Evolutionary conservation across 495 filamentous ascomycete genomes (phyloP).

Genomic region (Xylaria castorea): DNA sequence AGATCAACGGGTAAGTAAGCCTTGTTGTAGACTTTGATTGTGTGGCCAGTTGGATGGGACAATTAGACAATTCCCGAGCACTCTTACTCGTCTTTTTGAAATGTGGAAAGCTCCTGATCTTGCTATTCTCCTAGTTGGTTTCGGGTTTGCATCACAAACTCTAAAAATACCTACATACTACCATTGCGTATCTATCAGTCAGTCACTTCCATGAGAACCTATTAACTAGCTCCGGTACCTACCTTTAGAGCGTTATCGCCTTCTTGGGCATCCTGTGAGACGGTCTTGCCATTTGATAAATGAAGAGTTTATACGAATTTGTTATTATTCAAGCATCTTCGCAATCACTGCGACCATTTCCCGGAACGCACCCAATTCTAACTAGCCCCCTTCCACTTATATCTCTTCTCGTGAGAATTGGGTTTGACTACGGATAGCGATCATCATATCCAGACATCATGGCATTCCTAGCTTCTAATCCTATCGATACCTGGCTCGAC

Average conservation of each 20-base stretch:
- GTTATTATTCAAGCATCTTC: not conserved
- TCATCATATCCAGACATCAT: constrained; percentile 1
- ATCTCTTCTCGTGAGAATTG: not conserved
- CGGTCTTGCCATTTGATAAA: not conserved
- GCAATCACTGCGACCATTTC: not conserved
- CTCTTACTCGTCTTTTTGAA: not conserved
- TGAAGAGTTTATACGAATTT: not conserved
- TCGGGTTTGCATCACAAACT: not conserved
- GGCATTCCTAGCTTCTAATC: not conserved
- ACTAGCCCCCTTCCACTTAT: not conserved
- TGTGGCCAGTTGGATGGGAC: not conserved
- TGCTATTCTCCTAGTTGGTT: not conserved
- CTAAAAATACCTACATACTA: not conserved
- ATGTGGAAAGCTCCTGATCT: not conserved
- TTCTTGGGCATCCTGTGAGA: not conserved
- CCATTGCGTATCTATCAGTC: not conserved
- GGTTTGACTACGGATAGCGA: not conserved
- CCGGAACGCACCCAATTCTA: not conserved
- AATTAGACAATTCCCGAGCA: not conserved
- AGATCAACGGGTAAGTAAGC: not conserved
- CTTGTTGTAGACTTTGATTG: not conserved
- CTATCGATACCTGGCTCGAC: constrained; percentile 1
- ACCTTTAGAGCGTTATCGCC: not conserved
- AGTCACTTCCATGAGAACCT: not conserved
- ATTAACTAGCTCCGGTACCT: not conserved